Evolutionary conservation across 371 early-diverging fungal genomes (phyloP), one percentile per base, ranked within the genome.

Genomic region (Mortierella sp.): DNA sequence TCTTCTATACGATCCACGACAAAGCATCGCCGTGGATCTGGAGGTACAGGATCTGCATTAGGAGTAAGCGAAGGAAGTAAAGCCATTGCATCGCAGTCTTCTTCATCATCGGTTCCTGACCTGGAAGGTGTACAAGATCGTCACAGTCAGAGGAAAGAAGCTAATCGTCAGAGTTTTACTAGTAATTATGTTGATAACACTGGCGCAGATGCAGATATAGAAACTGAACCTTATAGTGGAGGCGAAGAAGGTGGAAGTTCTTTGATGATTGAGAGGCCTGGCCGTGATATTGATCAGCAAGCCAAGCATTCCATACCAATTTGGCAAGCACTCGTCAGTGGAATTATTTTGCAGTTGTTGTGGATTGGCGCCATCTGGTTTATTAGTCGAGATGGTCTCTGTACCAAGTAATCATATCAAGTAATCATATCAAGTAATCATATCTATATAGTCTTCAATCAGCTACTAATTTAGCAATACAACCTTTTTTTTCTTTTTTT

Each of bases 291-390:
- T 58, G 51, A 66, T 43, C 37, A 42, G 15, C 23, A 42, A 23
- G 22, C 7, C 61, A 13, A 26, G 15, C 28, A 55, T 10, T 13
- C 31, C 12, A 34, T 37, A 13, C 61, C 61, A 1, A 40, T 73
- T 17, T 78, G 78, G 78, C 66, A 68, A 49, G 78, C 78, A 0
- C 43, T 72, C 3, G 17, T 66, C 28, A 64, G 42, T 17, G 78
- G 78, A 9, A 19, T 78, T 29, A 51, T 35, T 2, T 19, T 72
- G 3, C 78, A 78, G 31, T 40, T 78, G 42, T 26, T 66, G 1
- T 78, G 78, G 78, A 68, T 78, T n/a, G 61, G 64, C 1, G 49
- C 37, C 42, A 35, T 78, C n/a, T 64, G 73, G 68, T 4, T 68
- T 26, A 57, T 72, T 13, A 78, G 78, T 29, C 64, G 73, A 3